Evolutionary conservation across 2,329 filamentous ascomycete genomes (phyloP).

Genomic region (Acephala macrosclerotiorum): DNA sequence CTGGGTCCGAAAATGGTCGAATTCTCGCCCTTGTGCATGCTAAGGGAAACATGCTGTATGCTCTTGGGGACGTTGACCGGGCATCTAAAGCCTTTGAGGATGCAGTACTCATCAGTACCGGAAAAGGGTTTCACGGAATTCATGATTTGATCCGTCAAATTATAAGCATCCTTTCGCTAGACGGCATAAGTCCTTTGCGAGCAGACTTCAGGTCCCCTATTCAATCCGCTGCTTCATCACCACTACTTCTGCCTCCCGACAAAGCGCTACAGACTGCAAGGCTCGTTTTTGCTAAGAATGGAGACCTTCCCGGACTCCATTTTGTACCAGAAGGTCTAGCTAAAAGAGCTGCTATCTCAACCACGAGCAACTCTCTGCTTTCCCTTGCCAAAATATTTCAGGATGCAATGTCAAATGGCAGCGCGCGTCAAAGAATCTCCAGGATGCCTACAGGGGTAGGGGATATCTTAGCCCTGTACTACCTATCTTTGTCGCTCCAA

Average conservation of each 20-base stretch:
- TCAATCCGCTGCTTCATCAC: slow-evolving; percentile 44
- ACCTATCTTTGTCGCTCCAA: slow-evolving; percentile 90
- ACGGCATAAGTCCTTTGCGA: slow-evolving; percentile 48
- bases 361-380: slow-evolving; percentile 92
- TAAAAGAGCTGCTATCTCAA: slow-evolving; percentile 83
- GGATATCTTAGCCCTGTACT: slow-evolving; percentile 94
- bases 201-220: slow-evolving; percentile 30
- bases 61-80: slow-evolving; percentile 79
- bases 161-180: slow-evolving; percentile 69
- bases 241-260: slow-evolving; percentile 83
- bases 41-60: slow-evolving; percentile 98
- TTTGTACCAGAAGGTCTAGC: slow-evolving; percentile 75
- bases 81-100: slow-evolving; percentile 94
- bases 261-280: slow-evolving; percentile 83
- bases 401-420: slow-evolving; percentile 81
- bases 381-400: slow-evolving; percentile 98
- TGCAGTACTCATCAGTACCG: slow-evolving; percentile 87
- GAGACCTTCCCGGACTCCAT: slow-evolving; percentile 80
- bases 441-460: slow-evolving; percentile 78
- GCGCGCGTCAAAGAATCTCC: slow-evolving; percentile 53
- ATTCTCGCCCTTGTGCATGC: slow-evolving; percentile 94
- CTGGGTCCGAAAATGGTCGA: slow-evolving; percentile 87
- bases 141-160: slow-evolving; percentile 81
- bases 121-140: slow-evolving; percentile 73
- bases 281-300: slow-evolving; percentile 79